Evolutionary conservation across 176 grass and related monocot species (phyloP).

Genomic region (Musa acuminata): DNA sequence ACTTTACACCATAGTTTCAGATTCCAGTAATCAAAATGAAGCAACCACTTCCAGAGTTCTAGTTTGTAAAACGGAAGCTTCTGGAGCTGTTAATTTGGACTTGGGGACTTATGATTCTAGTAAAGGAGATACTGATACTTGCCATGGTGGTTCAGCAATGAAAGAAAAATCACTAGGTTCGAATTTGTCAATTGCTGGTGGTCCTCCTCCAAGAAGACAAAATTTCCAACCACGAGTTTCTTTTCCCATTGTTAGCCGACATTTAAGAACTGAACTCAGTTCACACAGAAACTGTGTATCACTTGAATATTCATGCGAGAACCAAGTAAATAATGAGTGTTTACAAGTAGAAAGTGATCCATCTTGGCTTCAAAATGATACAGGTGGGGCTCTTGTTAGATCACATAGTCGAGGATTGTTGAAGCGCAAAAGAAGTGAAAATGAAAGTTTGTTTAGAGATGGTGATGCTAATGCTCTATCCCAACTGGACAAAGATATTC

Average conservation of each 20-base stretch:
- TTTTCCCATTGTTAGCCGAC: slow-evolving; percentile 78
- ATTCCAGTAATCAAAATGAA: slow-evolving; percentile 46
- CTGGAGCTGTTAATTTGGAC: slow-evolving; percentile 28
- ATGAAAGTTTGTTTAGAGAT: slow-evolving; percentile 31
- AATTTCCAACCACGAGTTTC: slow-evolving; percentile 78
- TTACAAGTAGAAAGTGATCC: background rate
- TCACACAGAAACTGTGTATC: slow-evolving; percentile 22
- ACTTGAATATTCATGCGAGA: slow-evolving; percentile 23
- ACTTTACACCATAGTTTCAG: slow-evolving; percentile 58
- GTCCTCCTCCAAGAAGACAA: slow-evolving; percentile 66
- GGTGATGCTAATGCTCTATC: background rate
- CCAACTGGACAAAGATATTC: background rate
- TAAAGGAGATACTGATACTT: background rate
- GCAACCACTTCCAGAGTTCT: slow-evolving; percentile 25
- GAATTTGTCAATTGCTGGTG: slow-evolving; percentile 86
- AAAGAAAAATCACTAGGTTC: slow-evolving; percentile 28
- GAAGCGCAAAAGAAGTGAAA: slow-evolving; percentile 71
- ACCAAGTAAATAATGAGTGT: slow-evolving; percentile 8
- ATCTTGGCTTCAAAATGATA: slow-evolving; percentile 2
- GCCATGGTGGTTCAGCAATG: background rate
- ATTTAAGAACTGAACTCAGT: slow-evolving; percentile 56
- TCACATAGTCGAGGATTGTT: slow-evolving; percentile 26
- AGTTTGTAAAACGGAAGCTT: slow-evolving; percentile 32
- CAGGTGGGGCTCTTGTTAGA: slow-evolving; percentile 6
- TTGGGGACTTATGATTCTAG: background rate